Conservation (phyloP, 2,329 filamentous ascomycete species). For the Akanthomyces dipterigenus region DNA sequence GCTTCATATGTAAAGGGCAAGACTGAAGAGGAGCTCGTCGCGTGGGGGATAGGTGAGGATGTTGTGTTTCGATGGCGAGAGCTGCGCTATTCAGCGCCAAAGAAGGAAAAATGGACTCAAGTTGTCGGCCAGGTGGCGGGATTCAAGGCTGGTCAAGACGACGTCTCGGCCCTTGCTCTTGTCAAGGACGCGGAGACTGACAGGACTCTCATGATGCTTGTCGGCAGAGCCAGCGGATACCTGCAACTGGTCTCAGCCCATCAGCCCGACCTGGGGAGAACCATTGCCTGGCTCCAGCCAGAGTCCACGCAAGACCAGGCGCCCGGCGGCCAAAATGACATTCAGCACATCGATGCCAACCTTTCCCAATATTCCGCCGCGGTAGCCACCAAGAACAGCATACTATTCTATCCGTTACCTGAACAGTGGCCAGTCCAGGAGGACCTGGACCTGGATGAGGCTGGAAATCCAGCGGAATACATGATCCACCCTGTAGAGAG, state of each 20-base stretch:
- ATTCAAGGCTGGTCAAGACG: slow-evolving; percentile 32
- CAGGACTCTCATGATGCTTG: slow-evolving; percentile 24
- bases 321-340: slow-evolving; percentile 6
- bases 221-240: slow-evolving; percentile 37
- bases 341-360: slow-evolving; percentile 15
- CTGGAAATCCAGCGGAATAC: neutral
- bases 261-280: slow-evolving; percentile 20
- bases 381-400: slow-evolving; percentile 13
- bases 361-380: slow-evolving; percentile 10
- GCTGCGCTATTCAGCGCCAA: slow-evolving; percentile 14
- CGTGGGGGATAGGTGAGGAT: slow-evolving; percentile 40
- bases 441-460: neutral
- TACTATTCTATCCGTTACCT: slow-evolving; percentile 15
- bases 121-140: slow-evolving; percentile 27
- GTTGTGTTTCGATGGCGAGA: slow-evolving; percentile 33
- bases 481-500: neutral
- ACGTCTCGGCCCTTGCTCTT: slow-evolving; percentile 34
- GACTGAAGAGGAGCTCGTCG: slow-evolving; percentile 30
- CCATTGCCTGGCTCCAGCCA: slow-evolving; percentile 17
- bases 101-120: slow-evolving; percentile 8
- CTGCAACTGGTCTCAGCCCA: slow-evolving; percentile 33
- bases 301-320: neutral
- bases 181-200: slow-evolving; percentile 20
- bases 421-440: neutral
- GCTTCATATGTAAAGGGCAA: neutral